These are phyloP conservation scores for Naganishia sp. DNA, from an alignment of 1,284 basidiomycete genomes.

Conservation along the genomic window DNA sequence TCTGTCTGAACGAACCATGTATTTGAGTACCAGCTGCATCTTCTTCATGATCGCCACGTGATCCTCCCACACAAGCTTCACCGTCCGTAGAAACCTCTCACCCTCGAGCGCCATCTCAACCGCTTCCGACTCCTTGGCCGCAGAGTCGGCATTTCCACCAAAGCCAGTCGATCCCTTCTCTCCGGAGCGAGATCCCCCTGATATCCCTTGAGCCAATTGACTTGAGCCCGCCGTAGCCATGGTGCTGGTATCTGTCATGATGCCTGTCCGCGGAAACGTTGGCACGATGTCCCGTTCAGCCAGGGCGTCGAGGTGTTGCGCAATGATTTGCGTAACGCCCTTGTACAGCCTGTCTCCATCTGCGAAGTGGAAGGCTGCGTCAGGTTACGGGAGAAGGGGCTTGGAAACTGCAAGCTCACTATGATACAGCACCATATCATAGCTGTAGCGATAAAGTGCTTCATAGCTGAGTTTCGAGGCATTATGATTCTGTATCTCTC, in stretches of 20 bases:
- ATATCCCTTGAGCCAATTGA: not conserved
- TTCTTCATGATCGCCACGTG: conserved; percentile 88
- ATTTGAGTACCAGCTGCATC: conserved; percentile 86
- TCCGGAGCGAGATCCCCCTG: conserved; percentile 38
- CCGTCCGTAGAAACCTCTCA: conserved; percentile 78
- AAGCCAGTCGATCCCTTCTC: not conserved
- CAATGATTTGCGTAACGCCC: conserved; percentile 76
- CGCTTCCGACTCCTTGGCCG: conserved; percentile 57
- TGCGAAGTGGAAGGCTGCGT: conserved; percentile 12
- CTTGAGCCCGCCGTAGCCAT: not conserved
- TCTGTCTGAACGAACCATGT: conserved; percentile 70
- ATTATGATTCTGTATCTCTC: conserved; percentile 94
- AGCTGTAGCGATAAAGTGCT: conserved; percentile 91
- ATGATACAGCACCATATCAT: conserved; percentile 88
- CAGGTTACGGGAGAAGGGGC: not conserved
- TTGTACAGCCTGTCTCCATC: conserved; percentile 82
- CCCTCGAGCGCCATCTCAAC: conserved; percentile 62
- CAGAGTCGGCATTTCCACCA: conserved; percentile 62
- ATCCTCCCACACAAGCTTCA: conserved; percentile 90
- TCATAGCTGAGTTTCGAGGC: conserved; percentile 92
- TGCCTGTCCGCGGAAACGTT: conserved; percentile 65
- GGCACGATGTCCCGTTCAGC: conserved; percentile 78
- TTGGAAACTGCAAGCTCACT: conserved; percentile 45
- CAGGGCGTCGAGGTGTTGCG: conserved; percentile 78
- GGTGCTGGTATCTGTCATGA: conserved; percentile 38